These are phyloP conservation scores for Trichophaea hybrida DNA, from an alignment of 2,329 filamentous ascomycete species.

Conservation along the genomic window DNA sequence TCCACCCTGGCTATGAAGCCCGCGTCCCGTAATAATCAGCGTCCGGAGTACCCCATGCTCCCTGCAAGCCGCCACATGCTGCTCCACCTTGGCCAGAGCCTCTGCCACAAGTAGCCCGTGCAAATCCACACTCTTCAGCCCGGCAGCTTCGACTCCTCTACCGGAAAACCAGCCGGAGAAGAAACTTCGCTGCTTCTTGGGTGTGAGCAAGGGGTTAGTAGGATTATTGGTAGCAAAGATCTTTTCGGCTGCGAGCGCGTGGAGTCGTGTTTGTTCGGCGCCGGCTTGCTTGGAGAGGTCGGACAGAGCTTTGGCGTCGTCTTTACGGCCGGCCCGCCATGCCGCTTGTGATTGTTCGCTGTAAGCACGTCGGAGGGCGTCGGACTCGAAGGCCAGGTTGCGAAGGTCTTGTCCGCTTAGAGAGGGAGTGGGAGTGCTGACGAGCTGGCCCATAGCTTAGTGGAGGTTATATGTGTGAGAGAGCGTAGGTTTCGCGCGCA, in stretches of 20 bases:
- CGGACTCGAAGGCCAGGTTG: not conserved
- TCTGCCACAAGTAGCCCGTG: conserved; percentile 16
- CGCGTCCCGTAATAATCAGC: conserved; percentile 17
- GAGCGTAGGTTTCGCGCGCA: not conserved
- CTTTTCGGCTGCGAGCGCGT: conserved; percentile 11
- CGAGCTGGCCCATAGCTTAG: not conserved
- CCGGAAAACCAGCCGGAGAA: not conserved
- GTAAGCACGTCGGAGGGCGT: not conserved
- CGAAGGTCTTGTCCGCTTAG: not conserved
- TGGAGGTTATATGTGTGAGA: not conserved
- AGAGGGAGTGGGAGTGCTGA: not conserved
- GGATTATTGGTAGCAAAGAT: conserved; percentile 12
- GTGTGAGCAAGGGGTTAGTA: not conserved
- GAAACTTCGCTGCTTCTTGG: not conserved
- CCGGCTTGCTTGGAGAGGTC: not conserved
- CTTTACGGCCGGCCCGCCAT: not conserved
- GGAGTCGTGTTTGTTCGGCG: not conserved
- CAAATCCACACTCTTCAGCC: conserved; percentile 10
- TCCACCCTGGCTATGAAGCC: conserved; percentile 13
- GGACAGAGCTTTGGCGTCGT: not conserved
- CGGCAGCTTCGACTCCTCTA: not conserved
- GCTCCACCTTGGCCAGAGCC: conserved; percentile 10
- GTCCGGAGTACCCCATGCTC: conserved; percentile 8
- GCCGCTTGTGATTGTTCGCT: conserved; percentile 1
- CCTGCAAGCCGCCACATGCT: conserved; percentile 11